phyloP scores from a whole-genome alignment of 2,329 filamentous ascomycete genomes.

The Penicillium sumatraense region DNA sequence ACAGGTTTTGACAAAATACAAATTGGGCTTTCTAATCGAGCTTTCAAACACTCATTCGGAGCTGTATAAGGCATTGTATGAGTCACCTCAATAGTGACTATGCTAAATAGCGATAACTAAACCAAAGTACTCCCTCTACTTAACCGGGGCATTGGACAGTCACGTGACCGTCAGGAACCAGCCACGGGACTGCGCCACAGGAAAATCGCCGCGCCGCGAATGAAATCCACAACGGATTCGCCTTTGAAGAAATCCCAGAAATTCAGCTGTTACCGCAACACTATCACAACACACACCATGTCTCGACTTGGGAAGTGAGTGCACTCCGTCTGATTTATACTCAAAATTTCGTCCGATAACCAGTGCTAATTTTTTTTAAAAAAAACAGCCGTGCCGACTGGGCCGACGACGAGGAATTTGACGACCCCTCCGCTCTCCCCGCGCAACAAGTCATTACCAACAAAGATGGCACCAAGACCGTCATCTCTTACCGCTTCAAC shows the following conservation, averaged over 20 bases:
- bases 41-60: neutral
- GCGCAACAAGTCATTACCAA: conserved; percentile 88
- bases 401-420: conserved; percentile 89
- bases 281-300: conserved; percentile 42
- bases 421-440: conserved; percentile 83
- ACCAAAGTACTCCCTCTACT: no score
- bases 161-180: conserved; percentile 27
- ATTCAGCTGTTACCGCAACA: conserved; percentile 39
- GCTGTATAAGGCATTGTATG: neutral
- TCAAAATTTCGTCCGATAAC: conserved; percentile 17
- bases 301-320: conserved; percentile 54
- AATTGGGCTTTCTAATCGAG: no score
- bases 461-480: conserved; percentile 98
- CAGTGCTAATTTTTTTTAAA: conserved; percentile 20
- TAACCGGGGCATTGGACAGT: neutral
- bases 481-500: conserved; percentile 86
- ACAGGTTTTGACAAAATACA: no score
- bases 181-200: conserved; percentile 42
- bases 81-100: neutral
- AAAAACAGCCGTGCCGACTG: conserved; percentile 74
- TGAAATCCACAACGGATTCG: conserved; percentile 50
- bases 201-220: conserved; percentile 35
- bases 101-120: no score
- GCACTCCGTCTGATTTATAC: conserved; percentile 2
- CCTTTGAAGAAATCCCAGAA: conserved; percentile 46